Conservation (phyloP, 805 yeast species). For the Candida ulmi region DNA sequence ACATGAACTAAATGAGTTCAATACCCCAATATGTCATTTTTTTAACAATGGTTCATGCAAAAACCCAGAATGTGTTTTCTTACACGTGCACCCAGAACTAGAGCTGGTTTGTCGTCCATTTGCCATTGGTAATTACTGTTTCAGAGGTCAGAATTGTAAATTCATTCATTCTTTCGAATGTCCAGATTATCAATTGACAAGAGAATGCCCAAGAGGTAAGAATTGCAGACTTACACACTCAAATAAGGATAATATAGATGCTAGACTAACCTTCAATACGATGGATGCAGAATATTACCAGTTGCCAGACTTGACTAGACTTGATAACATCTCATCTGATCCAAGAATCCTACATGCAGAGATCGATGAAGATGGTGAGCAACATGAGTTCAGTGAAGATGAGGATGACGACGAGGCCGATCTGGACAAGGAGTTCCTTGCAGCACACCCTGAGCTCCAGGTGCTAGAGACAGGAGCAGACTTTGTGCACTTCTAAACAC, state of each 20-base stretch:
- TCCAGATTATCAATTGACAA: conserved; percentile 65
- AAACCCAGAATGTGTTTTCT: conserved; percentile 44
- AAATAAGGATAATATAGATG: conserved; percentile 21
- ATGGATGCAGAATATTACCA: conserved; percentile 15
- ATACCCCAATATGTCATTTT: conserved; percentile 54
- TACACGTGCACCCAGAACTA: conserved; percentile 38
- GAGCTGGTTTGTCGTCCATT: conserved; percentile 59
- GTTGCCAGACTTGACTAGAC: conserved; percentile 17
- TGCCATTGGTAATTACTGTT: conserved; percentile 66
- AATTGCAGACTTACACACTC: conserved; percentile 52
- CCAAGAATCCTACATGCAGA: conserved; percentile 20
- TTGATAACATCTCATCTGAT: conserved; percentile 14
- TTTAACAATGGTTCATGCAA: conserved; percentile 42
- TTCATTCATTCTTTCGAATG: conserved; percentile 56
- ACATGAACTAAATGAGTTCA: conserved; percentile 54
- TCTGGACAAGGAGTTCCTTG: conserved; percentile 1
- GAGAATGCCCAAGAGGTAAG: conserved; percentile 47
- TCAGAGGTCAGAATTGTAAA: conserved; percentile 51
- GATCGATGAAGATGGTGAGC: conserved; percentile 10
- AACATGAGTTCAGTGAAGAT: conserved; percentile 7
- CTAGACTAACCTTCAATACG: conserved; percentile 17
- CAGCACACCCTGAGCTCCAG: neutral
- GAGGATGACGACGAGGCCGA: conserved; percentile 25
- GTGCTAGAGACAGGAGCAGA: conserved; percentile 21
- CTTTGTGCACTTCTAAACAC: conserved; percentile 19